Conservation (phyloP, 164 flowering plant genomes). For the Kalanchoe fedtschenkoi region DNA sequence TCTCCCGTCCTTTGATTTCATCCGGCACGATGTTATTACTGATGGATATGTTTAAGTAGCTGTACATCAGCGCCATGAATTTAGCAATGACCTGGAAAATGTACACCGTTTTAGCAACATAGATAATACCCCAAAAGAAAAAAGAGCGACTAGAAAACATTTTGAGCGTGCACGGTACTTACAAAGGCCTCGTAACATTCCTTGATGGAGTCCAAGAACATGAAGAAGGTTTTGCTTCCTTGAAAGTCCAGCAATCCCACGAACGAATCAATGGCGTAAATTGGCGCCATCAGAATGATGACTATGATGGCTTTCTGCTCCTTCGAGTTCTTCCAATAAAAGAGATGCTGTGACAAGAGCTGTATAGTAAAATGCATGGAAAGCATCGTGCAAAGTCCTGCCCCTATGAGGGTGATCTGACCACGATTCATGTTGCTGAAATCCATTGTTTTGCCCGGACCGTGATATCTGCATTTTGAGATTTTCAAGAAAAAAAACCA, state of each 20-base stretch:
- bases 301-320: slow-evolving; percentile 87
- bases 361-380: slow-evolving; percentile 76
- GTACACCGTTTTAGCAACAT: slow-evolving; percentile 1
- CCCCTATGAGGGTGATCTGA: slow-evolving; percentile 57
- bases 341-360: slow-evolving; percentile 79
- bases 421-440: slow-evolving; percentile 36
- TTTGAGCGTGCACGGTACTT: slow-evolving; percentile 10
- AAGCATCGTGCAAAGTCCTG: slow-evolving; percentile 47
- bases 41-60: slow-evolving; percentile 79
- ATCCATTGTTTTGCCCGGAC: slow-evolving; percentile 28
- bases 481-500: no score
- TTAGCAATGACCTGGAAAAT: slow-evolving; percentile 87
- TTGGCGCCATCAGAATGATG: slow-evolving; percentile 87
- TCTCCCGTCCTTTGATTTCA: slow-evolving; percentile 85
- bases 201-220: slow-evolving; percentile 70
- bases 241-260: slow-evolving; percentile 65
- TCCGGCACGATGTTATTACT: slow-evolving; percentile 80
- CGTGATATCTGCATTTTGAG: neutral
- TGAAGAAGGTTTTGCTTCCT: slow-evolving; percentile 79
- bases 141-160: neutral
- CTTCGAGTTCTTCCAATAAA: slow-evolving; percentile 95
- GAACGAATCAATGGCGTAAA: slow-evolving; percentile 73
- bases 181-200: slow-evolving; percentile 96
- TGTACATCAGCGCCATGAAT: slow-evolving; percentile 85
- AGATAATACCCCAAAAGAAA: neutral